Evolutionary conservation across 2,329 filamentous ascomycete genomes (phyloP).

Genomic region (Stachybotrys chartarum): DNA sequence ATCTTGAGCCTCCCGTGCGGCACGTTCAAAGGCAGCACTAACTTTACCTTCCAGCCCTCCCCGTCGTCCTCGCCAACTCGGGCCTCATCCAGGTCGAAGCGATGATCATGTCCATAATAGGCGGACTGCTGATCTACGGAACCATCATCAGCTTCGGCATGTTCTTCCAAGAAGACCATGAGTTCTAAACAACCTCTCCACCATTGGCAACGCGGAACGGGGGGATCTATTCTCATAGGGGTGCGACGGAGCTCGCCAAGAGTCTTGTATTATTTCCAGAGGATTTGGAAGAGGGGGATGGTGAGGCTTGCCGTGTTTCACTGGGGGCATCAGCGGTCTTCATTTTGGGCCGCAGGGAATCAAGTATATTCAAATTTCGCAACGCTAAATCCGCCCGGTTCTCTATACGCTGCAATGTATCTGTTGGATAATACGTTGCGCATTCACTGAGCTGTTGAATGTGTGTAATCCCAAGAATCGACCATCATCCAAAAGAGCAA

Average conservation of each 20-base stretch:
- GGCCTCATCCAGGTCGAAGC: conserved; percentile 74
- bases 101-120: conserved; percentile 91
- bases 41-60: conserved; percentile 56
- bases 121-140: conserved; percentile 90
- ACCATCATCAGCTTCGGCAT: conserved; percentile 97
- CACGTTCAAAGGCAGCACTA: not conserved
- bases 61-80: conserved; percentile 80
- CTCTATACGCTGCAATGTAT: not conserved
- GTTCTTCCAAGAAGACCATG: conserved; percentile 97
- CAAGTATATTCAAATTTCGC: not conserved
- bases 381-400: not conserved
- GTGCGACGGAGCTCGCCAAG: no score
- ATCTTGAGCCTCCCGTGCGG: no score
- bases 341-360: not conserved
- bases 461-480: not conserved
- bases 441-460: no score
- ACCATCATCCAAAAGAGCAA: not conserved
- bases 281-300: not conserved
- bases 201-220: not conserved
- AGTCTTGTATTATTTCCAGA: not conserved
- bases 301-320: not conserved
- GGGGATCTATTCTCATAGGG: no score
- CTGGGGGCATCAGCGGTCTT: not conserved
- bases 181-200: conserved; percentile 55
- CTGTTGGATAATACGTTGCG: no score